Percentiles rank a stretch among this genome's conserved stretches.
These are phyloP conservation scores for Parsonsia alboflavescens DNA, from an alignment of 257 asterid species.

Conservation along the genomic window DNA sequence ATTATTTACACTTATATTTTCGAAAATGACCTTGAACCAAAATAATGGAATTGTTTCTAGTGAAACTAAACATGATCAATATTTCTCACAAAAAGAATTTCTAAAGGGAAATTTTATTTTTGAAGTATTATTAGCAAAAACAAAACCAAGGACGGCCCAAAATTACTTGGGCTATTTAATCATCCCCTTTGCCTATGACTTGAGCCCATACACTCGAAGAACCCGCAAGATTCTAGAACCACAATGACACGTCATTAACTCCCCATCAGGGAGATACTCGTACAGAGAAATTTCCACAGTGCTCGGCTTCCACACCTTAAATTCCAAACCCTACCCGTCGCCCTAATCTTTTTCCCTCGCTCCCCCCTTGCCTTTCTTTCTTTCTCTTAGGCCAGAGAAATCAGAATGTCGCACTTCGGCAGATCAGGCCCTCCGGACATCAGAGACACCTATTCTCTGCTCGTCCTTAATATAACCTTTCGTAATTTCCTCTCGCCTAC, in stretches of 20 bases:
- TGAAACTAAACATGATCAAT: no score
- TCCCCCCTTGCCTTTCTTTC: no score
- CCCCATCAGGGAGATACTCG: not conserved
- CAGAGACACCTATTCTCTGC: constrained; percentile 51
- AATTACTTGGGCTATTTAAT: not conserved
- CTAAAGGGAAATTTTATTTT: no score
- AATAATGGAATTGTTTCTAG: no score
- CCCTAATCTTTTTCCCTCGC: constrained; percentile 10
- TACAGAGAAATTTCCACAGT: not conserved
- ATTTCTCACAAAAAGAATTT: no score
- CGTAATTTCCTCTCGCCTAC: constrained; percentile 26
- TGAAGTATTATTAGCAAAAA: no score
- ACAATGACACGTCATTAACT: not conserved
- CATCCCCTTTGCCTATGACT: not conserved
- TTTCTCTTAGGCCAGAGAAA: not conserved
- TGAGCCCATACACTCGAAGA: not conserved
- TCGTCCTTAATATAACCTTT: constrained; percentile 58
- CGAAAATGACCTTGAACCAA: no score
- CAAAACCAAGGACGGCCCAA: not conserved
- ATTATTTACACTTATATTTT: no score
- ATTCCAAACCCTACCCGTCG: constrained; percentile 2
- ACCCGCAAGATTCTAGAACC: not conserved
- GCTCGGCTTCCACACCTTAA: not conserved
- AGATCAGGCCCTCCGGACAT: constrained; percentile 60
- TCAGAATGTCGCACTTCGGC: constrained; percentile 54